A percentile compares a stretch with the other conserved stretches of the same genome.
These are phyloP conservation scores for Saccharomycopsis crataegensis DNA, from an alignment of 1,139 yeast genomes.

Conservation along the genomic window DNA sequence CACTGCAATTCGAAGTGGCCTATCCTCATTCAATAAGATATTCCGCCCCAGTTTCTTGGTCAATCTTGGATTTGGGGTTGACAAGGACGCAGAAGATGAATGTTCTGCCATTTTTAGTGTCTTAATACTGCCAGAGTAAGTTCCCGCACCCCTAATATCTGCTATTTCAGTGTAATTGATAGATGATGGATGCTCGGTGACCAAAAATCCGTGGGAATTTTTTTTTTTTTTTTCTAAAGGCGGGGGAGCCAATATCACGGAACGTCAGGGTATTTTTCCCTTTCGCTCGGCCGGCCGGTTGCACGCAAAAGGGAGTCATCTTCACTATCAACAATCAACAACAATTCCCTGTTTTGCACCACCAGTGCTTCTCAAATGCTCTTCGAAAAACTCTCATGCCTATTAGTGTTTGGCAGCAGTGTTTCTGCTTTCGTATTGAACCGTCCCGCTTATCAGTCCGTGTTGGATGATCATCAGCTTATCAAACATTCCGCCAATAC, in stretches of 20 bases:
- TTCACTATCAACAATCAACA: too few relatives aligned
- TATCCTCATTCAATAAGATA: conserved; percentile 21
- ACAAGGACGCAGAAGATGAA: not conserved
- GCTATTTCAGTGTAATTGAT: not conserved
- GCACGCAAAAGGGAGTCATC: too few relatives aligned
- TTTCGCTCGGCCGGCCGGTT: too few relatives aligned
- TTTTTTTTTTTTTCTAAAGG: not conserved
- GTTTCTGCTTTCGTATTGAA: too few relatives aligned
- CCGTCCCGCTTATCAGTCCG: too few relatives aligned
- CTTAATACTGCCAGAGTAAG: not conserved
- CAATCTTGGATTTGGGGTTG: not conserved
- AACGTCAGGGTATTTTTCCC: too few relatives aligned
- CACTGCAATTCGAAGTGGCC: conserved; percentile 48
- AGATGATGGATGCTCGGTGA: not conserved
- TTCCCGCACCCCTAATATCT: not conserved
- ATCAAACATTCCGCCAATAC: not conserved
- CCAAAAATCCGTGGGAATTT: not conserved
- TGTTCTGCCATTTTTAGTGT: not conserved
- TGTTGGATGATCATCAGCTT: too few relatives aligned
- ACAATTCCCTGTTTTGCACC: too few relatives aligned
- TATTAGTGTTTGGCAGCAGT: too few relatives aligned
- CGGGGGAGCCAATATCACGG: too few relatives aligned
- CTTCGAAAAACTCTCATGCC: too few relatives aligned
- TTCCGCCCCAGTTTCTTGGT: conserved; percentile 9
- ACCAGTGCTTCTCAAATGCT: too few relatives aligned